Percentiles rank a stretch among this genome's conserved stretches.
Evolutionary conservation across 2,329 filamentous ascomycete species (phyloP).

Genomic region (Fusarium virguliforme): DNA sequence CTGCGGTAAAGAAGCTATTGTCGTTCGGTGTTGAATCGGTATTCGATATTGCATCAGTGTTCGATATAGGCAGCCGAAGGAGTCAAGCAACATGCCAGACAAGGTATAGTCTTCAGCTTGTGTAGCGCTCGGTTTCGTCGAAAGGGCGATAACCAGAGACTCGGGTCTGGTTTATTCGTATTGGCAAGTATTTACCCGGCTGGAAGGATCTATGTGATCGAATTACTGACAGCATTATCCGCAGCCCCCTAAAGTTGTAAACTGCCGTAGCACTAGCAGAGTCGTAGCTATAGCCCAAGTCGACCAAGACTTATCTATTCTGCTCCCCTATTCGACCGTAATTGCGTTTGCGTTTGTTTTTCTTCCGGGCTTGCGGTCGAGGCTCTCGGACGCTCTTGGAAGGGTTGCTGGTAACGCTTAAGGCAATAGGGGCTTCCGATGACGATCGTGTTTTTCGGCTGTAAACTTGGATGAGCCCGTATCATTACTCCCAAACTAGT

Average conservation of each 20-base stretch:
- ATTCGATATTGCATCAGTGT: background rate
- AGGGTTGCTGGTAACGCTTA: background rate
- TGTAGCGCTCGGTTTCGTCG: background rate
- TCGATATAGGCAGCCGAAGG: background rate
- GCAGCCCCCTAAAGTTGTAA: background rate
- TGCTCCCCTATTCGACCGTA: background rate
- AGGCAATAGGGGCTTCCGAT: background rate
- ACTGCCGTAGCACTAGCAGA: background rate
- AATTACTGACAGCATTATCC: background rate
- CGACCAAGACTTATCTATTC: accelerated
- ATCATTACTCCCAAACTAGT: background rate
- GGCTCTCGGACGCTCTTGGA: background rate
- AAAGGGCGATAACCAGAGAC: background rate
- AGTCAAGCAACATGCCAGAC: background rate
- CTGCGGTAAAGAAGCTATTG: background rate
- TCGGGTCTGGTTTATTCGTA: background rate
- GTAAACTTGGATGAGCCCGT: background rate
- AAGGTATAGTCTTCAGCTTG: accelerated
- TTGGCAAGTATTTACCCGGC: accelerated
- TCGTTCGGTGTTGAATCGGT: background rate
- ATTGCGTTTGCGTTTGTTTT: background rate
- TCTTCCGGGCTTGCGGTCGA: background rate
- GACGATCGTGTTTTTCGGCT: background rate
- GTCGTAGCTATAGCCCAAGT: background rate
- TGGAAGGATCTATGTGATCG: accelerated